phyloP scores from a whole-genome alignment of 2,329 filamentous ascomycete species.

The Aureobasidium sp. region DNA sequence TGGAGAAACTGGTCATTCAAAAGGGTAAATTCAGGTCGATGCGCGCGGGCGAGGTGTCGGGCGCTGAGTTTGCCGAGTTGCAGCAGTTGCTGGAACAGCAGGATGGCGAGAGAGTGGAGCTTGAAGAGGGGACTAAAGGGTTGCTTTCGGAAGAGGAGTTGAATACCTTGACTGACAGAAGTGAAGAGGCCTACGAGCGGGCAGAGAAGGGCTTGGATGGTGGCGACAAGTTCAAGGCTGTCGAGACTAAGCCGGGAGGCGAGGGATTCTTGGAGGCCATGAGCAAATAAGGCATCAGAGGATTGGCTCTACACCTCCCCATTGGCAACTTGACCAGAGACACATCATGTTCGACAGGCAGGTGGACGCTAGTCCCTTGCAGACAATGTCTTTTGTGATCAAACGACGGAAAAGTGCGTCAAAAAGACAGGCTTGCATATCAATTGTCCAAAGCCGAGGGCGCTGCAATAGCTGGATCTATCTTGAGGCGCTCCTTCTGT shows the following conservation, averaged over 20 bases:
- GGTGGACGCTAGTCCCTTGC: not conserved
- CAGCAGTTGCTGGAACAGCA: constrained; percentile 47
- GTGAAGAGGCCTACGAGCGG: constrained; percentile 57
- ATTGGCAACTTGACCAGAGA: not conserved
- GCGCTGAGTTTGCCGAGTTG: constrained; percentile 42
- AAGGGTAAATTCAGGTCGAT: constrained; percentile 70
- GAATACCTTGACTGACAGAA: constrained; percentile 69
- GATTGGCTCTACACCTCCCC: not conserved
- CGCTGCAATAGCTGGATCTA: not conserved
- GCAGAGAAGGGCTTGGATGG: constrained; percentile 75
- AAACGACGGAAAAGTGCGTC: not conserved
- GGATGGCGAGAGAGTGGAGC: constrained; percentile 54
- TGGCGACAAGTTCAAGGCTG: constrained; percentile 46
- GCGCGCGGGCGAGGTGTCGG: constrained; percentile 41
- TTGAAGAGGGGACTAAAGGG: constrained; percentile 49
- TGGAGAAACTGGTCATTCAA: constrained; percentile 92
- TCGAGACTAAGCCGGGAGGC: constrained; percentile 65
- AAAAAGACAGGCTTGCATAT: not conserved
- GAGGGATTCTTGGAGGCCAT: constrained; percentile 41
- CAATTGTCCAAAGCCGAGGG: not conserved
- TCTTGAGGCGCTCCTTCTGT: not conserved
- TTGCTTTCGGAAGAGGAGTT: constrained; percentile 72
- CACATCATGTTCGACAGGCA: not conserved
- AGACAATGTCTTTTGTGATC: not conserved
- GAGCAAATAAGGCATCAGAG: constrained; percentile 28